Conservation (phyloP, 345 rosid genomes). For the Euclidium syriacum region DNA sequence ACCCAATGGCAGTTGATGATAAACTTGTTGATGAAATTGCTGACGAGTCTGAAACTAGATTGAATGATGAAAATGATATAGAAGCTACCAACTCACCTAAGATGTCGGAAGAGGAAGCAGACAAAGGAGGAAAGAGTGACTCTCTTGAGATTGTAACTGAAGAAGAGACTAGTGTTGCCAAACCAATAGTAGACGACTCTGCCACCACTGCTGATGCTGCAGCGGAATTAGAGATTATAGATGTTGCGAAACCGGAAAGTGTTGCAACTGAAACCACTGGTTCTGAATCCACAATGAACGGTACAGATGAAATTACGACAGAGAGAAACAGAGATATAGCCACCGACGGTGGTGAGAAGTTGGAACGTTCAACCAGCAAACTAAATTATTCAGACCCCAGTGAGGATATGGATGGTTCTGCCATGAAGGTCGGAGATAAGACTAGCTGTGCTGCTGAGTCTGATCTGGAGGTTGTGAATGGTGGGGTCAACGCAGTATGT, state of each 20-base stretch:
- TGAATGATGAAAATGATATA: constrained; percentile 7
- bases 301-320: background rate
- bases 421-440: background rate
- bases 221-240: constrained; percentile 22
- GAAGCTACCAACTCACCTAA: constrained; percentile 4
- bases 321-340: constrained; percentile 2
- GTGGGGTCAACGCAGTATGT: background rate
- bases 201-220: constrained; percentile 2
- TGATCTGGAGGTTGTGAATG: constrained; percentile 2
- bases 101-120: constrained; percentile 14
- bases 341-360: constrained; percentile 4
- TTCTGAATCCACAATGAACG: background rate
- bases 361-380: constrained; percentile 1
- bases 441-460: background rate
- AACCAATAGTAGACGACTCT: constrained; percentile 11
- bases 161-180: background rate
- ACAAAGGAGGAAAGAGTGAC: constrained; percentile 4
- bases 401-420: constrained; percentile 9
- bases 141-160: constrained; percentile 2
- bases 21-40: constrained; percentile 18
- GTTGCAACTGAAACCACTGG: background rate
- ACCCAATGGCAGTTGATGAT: constrained; percentile 10
- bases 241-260: constrained; percentile 22
- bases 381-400: background rate
- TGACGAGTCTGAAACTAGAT: background rate